These are phyloP conservation scores for Citrus unshiu DNA, from an alignment of 345 rosid genomes.

Conservation along the genomic window DNA sequence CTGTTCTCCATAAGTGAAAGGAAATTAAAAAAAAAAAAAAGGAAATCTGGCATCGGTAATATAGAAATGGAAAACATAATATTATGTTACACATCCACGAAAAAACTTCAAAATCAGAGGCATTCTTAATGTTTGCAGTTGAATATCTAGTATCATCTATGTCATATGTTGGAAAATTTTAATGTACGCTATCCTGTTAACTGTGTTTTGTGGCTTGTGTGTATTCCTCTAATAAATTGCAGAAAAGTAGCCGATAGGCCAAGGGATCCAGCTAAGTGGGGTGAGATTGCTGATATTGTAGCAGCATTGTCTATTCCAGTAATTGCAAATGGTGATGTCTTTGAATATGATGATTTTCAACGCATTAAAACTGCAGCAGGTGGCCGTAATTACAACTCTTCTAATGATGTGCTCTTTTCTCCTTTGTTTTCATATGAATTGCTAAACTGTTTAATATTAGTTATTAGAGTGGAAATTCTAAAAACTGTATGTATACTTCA, in stretches of 20 bases:
- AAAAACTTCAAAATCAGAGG: background rate
- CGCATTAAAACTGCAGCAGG: constrained; percentile 75
- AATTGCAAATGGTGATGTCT: constrained; percentile 93
- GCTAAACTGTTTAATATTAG: background rate
- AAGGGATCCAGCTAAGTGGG: constrained; percentile 95
- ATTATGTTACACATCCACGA: background rate
- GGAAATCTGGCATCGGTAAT: background rate
- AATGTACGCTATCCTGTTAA: background rate
- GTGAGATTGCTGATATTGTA: constrained; percentile 79
- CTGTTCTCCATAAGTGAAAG: background rate
- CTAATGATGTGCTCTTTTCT: background rate
- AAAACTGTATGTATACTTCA: background rate
- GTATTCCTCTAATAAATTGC: constrained; percentile 24
- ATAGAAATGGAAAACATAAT: background rate
- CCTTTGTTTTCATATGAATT: background rate
- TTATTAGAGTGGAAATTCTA: background rate
- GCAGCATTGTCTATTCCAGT: constrained; percentile 84
- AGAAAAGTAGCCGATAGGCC: constrained; percentile 87
- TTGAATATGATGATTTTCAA: constrained; percentile 69
- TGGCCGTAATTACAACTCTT: constrained; percentile 18
- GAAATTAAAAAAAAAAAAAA: background rate
- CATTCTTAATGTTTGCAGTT: background rate
- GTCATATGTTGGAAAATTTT: background rate
- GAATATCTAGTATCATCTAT: background rate
- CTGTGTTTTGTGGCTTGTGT: constrained; percentile 3